phyloP scores from a whole-genome alignment of 2,329 filamentous ascomycete species.

The Mariannaea sp. region DNA sequence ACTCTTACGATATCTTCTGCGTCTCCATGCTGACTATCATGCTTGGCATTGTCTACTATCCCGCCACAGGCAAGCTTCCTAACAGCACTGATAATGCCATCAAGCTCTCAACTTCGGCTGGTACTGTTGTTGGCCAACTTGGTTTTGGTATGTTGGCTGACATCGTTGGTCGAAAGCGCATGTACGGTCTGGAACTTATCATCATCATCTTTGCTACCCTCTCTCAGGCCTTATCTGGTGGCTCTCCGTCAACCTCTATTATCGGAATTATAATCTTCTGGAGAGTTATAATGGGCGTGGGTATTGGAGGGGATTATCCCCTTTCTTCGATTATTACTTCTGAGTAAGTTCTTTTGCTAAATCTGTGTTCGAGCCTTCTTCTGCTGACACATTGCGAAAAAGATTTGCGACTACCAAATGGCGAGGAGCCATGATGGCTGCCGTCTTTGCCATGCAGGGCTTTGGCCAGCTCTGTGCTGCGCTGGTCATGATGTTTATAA shows the following conservation, averaged over 20 bases:
- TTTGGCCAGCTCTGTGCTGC: slow-evolving; percentile 79
- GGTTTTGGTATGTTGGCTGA: slow-evolving; percentile 80
- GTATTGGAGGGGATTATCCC: slow-evolving; percentile 68
- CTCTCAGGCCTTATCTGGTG: slow-evolving; percentile 69
- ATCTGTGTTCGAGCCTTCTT: too few species aligned
- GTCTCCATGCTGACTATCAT: slow-evolving; percentile 75
- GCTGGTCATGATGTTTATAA: slow-evolving; percentile 76
- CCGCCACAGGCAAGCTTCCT: slow-evolving; percentile 62
- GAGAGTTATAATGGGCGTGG: slow-evolving; percentile 71
- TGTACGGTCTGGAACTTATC: slow-evolving; percentile 78
- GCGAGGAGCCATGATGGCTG: slow-evolving; percentile 85
- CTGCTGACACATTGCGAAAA: slow-evolving; percentile 1
- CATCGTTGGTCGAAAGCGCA: slow-evolving; percentile 72
- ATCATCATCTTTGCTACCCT: slow-evolving; percentile 80
- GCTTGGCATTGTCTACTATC: slow-evolving; percentile 79
- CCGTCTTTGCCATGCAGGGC: slow-evolving; percentile 87
- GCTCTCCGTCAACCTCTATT: slow-evolving; percentile 65
- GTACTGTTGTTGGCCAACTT: slow-evolving; percentile 82
- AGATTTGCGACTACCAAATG: slow-evolving; percentile 78
- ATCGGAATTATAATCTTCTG: slow-evolving; percentile 77
- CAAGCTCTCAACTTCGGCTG: slow-evolving; percentile 82
- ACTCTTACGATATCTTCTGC: slow-evolving; percentile 83
- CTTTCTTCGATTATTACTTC: slow-evolving; percentile 84
- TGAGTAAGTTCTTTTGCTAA: slow-evolving; percentile 61
- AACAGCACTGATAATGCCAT: slow-evolving; percentile 75